Conservation (phyloP, 2,329 filamentous ascomycete genomes). For the Arthrobotrys sinensis region DNA sequence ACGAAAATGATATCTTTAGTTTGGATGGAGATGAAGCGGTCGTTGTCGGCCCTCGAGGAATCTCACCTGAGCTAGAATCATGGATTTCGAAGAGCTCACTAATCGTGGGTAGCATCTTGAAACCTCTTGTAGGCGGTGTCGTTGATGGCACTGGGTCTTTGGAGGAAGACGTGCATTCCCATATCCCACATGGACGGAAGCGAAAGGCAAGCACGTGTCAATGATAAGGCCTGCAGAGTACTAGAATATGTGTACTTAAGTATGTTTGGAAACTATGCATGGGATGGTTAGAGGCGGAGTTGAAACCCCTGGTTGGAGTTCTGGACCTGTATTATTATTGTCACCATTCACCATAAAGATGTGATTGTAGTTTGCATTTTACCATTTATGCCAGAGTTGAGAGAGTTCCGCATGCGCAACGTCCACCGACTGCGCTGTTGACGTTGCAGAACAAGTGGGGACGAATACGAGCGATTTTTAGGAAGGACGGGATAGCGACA, state of each 20-base stretch:
- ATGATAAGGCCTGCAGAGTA: slow-evolving; percentile 46
- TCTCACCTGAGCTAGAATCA: slow-evolving; percentile 57
- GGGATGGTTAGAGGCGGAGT: slow-evolving; percentile 54
- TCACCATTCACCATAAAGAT: slow-evolving; percentile 19
- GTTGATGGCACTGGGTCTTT: slow-evolving; percentile 15
- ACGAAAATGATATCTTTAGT: slow-evolving; percentile 39
- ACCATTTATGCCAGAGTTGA: slow-evolving; percentile 25
- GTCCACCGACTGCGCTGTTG: slow-evolving; percentile 22
- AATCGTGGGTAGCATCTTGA: slow-evolving; percentile 57
- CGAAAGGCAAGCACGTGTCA: slow-evolving; percentile 60
- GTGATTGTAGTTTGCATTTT: slow-evolving; percentile 34
- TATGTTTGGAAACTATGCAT: slow-evolving; percentile 55
- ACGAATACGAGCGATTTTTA: slow-evolving; percentile 50
- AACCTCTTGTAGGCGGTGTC: slow-evolving; percentile 46
- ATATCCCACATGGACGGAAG: slow-evolving; percentile 55
- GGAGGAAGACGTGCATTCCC: slow-evolving; percentile 38
- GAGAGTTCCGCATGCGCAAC: slow-evolving; percentile 48
- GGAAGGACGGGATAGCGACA: slow-evolving; percentile 29
- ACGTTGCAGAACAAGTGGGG: slow-evolving; percentile 44
- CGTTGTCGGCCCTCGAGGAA: slow-evolving; percentile 34
- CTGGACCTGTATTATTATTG: slow-evolving; percentile 41
- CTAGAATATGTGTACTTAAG: not conserved
- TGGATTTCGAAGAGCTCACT: slow-evolving; percentile 60
- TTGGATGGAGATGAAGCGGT: slow-evolving; percentile 47
- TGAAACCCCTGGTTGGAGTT: slow-evolving; percentile 37